phyloP scores from a whole-genome alignment of 352 stramenopile genomes.

The Globisporangium polare region DNA sequence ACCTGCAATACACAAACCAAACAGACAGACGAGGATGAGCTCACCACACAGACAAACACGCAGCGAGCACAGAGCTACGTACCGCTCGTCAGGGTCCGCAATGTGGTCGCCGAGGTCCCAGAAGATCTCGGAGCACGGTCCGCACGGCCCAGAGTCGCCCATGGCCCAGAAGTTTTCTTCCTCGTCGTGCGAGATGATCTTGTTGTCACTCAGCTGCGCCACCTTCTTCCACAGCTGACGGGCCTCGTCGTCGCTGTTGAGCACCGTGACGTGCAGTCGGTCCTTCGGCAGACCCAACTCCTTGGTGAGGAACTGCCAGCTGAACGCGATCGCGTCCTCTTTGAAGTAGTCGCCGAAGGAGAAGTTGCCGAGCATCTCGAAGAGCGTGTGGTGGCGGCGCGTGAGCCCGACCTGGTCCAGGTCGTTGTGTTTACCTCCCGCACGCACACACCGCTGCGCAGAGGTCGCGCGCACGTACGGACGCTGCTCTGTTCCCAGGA shows the following conservation, averaged over 20 bases:
- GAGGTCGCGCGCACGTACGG: conserved; percentile 90
- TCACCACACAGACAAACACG: conserved; percentile 32
- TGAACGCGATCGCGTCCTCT: conserved; percentile 92
- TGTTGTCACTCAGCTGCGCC: conserved; percentile 39
- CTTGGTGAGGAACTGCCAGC: conserved; percentile 93
- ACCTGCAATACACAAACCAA: conserved; percentile 22
- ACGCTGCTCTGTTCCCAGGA: conserved; percentile 80
- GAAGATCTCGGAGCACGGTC: conserved; percentile 94
- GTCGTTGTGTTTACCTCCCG: conserved; percentile 98
- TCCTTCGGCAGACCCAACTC: conserved; percentile 66
- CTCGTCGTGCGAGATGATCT: conserved; percentile 68
- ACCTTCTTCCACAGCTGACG: conserved; percentile 55
- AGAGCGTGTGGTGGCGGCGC: conserved; percentile 98
- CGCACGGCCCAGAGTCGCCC: conserved; percentile 92
- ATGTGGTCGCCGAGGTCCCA: conserved; percentile 88
- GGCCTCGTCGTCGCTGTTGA: conserved; percentile 60
- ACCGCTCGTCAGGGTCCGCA: conserved; percentile 70
- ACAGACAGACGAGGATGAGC: conserved; percentile 33
- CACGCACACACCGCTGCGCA: conserved; percentile 96
- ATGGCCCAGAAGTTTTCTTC: conserved; percentile 98
- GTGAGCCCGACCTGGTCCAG: conserved; percentile 97
- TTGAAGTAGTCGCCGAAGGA: conserved; percentile 99
- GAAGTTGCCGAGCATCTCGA: conserved; percentile 99
- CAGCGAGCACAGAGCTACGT: conserved; percentile 17
- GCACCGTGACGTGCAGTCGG: conserved; percentile 66